phyloP scores from a whole-genome alignment of 306 rosid genomes.

The Albizia julibrissin region DNA sequence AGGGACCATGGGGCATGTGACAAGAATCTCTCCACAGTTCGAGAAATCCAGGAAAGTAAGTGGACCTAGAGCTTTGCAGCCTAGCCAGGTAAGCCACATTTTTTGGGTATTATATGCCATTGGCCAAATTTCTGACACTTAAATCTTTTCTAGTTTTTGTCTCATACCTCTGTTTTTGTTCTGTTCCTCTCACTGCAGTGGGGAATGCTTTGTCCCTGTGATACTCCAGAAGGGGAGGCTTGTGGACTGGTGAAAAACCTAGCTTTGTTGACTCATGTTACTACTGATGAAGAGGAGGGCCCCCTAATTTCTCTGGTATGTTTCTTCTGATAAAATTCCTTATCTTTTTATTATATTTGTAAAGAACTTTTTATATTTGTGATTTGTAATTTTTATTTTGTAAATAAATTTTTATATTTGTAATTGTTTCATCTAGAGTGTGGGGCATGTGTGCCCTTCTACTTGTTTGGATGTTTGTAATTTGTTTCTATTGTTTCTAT shows the following conservation, averaged over 20 bases:
- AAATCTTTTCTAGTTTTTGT: background rate
- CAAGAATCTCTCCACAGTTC: constrained; percentile 88
- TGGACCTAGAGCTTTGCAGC: constrained; percentile 96
- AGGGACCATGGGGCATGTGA: constrained; percentile 79
- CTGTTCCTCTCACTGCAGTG: constrained; percentile 53
- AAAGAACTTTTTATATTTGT: background rate
- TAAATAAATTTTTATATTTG: background rate
- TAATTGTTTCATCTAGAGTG: background rate
- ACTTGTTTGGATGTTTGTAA: constrained; percentile 2
- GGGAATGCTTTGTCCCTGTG: constrained; percentile 99
- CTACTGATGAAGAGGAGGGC: constrained; percentile 87
- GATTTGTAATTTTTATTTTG: background rate
- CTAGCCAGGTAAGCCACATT: constrained; percentile 78
- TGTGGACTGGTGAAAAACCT: constrained; percentile 94
- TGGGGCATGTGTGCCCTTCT: constrained; percentile 2
- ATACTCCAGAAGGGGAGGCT: constrained; percentile 96
- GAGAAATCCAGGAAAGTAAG: constrained; percentile 96
- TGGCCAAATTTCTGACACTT: constrained; percentile 1
- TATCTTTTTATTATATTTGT: background rate
- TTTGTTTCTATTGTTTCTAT: background rate
- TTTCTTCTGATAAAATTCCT: constrained; percentile 23
- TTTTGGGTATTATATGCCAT: background rate
- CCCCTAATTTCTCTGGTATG: constrained; percentile 74
- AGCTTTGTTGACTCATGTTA: constrained; percentile 97
- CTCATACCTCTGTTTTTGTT: constrained; percentile 9